Base-by-base conservation (phyloP, 179 eudicot genomes). In the Patellifolia procumbens region DNA sequence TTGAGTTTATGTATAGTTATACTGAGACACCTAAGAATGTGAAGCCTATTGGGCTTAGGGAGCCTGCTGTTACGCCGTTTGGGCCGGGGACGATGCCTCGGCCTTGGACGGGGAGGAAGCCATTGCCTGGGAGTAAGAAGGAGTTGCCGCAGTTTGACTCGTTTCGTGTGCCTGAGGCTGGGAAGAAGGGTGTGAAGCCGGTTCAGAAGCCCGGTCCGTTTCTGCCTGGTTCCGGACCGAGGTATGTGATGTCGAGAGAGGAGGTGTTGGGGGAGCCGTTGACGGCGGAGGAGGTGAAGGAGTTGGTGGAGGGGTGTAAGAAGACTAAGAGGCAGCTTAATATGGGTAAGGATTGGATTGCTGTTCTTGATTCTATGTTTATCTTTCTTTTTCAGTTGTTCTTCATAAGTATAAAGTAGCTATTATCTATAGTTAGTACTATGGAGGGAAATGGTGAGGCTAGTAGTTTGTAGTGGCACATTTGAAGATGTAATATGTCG, bases 131-230 rank as follows among this genome's bases (percentile, higher is more conserved):
- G 0, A 88, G 93, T 71, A 95, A 90, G 83, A 92, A 92, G 89
- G 85, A 83, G 78, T 55, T 85, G 70, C 89, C 88, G 24, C 94
- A 90, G 67, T 93, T 95, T 60, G 99, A 95, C 65, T 95, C 99
- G 1, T 95, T 95, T 80, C 55, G 51, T 67, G 81, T 87, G 26
- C 98, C 98, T 0, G 91, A 93, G n/a, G 81, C 86, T 0, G 85
- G 85, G 37, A 95, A 95, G 82, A 95, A 93, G 79, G 98, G 99
- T 64, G 97, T 95, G 37, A 95, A 95, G 88, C 85, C 98, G 8
- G 98, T 95, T n/a, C 99, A 95, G 83, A 83, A 87, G 45, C 98
- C 99, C 0, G 98, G 99, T 1, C 99, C 99, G 6, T 95, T 80
- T 74, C 77, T 93, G 71, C 83, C 93, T 0, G 99, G 99, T 62